phyloP scores from a whole-genome alignment of 2,329 filamentous ascomycete species.

The Aureobasidium namibiae region DNA sequence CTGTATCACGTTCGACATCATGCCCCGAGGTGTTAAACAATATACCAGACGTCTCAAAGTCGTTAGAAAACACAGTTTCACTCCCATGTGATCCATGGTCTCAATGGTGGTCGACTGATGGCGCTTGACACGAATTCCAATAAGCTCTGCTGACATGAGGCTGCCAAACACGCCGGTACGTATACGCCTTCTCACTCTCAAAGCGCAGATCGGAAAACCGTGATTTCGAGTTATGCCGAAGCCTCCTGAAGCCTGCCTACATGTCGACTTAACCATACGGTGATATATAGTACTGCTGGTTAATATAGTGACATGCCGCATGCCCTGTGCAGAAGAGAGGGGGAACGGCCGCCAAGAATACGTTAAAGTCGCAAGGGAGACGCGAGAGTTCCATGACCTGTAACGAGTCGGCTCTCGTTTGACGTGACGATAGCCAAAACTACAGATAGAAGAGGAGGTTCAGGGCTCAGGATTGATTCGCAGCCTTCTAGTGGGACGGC shows the following conservation, averaged over 20 bases:
- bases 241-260: background rate
- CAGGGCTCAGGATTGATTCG: background rate
- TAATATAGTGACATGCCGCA: background rate
- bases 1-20: background rate
- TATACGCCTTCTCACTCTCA: background rate
- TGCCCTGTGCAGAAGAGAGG: background rate
- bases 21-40: too few relatives aligned
- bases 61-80: too few relatives aligned
- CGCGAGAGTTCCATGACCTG: background rate
- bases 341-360: background rate
- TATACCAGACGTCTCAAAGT: too few relatives aligned
- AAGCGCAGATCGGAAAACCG: background rate
- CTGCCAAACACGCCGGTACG: background rate
- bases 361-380: conserved; percentile 4
- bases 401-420: background rate
- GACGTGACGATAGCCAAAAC: background rate
- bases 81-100: accelerated
- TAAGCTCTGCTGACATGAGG: background rate
- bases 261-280: too few relatives aligned
- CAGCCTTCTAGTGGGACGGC: background rate
- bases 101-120: background rate
- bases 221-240: background rate
- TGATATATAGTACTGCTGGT: too few relatives aligned
- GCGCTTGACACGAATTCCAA: background rate
- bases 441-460: background rate